phyloP scores from a whole-genome alignment of 2,329 filamentous ascomycete genomes.

The Emergomyces orientalis region DNA sequence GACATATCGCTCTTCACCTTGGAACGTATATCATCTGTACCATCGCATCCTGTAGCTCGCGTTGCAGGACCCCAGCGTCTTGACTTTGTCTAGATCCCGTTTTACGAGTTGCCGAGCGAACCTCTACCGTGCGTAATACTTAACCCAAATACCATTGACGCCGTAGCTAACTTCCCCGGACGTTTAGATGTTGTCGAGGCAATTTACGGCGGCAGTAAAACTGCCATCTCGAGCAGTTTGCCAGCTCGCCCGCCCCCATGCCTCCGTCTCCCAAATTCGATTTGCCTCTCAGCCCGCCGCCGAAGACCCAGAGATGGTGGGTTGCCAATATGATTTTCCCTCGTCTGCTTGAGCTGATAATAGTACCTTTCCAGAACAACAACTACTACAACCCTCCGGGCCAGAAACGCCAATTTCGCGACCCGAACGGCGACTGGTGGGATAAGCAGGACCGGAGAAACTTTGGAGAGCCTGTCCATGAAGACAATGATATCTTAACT shows the following conservation, averaged over 20 bases:
- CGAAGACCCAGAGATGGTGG: slow-evolving; percentile 39
- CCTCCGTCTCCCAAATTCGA: slow-evolving; percentile 35
- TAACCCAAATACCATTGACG: background rate
- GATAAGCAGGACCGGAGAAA: slow-evolving; percentile 95
- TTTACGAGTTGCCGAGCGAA: slow-evolving; percentile 2
- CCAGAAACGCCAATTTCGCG: slow-evolving; percentile 83
- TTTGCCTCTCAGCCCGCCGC: slow-evolving; percentile 31
- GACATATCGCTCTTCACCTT: background rate
- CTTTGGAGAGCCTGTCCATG: slow-evolving; percentile 91
- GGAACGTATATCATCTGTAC: background rate
- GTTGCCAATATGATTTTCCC: background rate
- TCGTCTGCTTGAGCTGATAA: background rate
- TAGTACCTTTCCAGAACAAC: slow-evolving; percentile 31
- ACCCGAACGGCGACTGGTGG: slow-evolving; percentile 92
- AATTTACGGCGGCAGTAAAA: slow-evolving; percentile 34
- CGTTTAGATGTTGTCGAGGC: slow-evolving; percentile 38
- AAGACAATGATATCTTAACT: slow-evolving; percentile 88
- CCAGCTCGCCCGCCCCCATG: slow-evolving; percentile 25
- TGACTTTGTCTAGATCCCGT: background rate
- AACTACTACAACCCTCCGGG: slow-evolving; percentile 43
- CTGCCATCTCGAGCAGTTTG: slow-evolving; percentile 27
- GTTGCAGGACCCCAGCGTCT: background rate
- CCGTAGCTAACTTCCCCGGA: slow-evolving; percentile 18
- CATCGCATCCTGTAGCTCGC: background rate
- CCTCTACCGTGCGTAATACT: slow-evolving; percentile 8